Percentiles rank a stretch among this genome's conserved stretches.
phyloP scores from a whole-genome alignment of 108 stramenopile species.

The Cyclotella choctawhatcheeana region DNA sequence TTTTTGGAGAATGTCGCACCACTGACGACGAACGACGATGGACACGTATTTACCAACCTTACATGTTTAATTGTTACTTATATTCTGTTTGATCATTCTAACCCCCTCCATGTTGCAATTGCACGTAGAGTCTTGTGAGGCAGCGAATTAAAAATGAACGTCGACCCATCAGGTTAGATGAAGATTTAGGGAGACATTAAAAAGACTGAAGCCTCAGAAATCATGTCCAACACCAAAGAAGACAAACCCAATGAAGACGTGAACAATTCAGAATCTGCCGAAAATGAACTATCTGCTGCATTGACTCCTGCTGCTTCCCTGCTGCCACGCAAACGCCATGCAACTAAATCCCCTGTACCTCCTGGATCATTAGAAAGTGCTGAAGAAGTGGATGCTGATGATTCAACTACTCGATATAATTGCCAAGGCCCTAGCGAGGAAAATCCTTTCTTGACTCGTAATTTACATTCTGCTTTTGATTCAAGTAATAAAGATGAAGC shows the following conservation, averaged over 20 bases:
- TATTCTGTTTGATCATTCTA: too few relatives aligned
- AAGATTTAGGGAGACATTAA: too few relatives aligned
- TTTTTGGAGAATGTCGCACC: too few relatives aligned
- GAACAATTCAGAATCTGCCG: conserved; percentile 16
- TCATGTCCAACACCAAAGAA: background rate
- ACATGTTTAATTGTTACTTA: too few relatives aligned
- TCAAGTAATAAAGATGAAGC: conserved; percentile 1
- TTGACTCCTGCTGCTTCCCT: conserved; percentile 7
- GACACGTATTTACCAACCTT: too few relatives aligned
- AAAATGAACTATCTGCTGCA: background rate
- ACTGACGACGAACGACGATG: too few relatives aligned
- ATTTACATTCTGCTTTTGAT: conserved; percentile 10
- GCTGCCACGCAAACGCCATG: conserved; percentile 17
- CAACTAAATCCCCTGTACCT: conserved; percentile 18
- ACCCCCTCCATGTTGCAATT: too few relatives aligned
- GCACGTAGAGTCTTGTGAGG: too few relatives aligned
- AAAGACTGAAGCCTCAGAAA: too few relatives aligned
- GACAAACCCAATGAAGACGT: conserved; percentile 15
- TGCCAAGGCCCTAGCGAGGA: background rate
- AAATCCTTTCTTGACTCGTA: conserved; percentile 1
- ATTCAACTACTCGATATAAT: background rate
- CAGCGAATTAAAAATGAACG: too few relatives aligned
- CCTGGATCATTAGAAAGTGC: background rate
- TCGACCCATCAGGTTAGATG: too few relatives aligned
- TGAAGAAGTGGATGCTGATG: background rate